Evolutionary conservation across 1,284 basidiomycete species (phyloP).

Genomic region (Butyriboletus regius): DNA sequence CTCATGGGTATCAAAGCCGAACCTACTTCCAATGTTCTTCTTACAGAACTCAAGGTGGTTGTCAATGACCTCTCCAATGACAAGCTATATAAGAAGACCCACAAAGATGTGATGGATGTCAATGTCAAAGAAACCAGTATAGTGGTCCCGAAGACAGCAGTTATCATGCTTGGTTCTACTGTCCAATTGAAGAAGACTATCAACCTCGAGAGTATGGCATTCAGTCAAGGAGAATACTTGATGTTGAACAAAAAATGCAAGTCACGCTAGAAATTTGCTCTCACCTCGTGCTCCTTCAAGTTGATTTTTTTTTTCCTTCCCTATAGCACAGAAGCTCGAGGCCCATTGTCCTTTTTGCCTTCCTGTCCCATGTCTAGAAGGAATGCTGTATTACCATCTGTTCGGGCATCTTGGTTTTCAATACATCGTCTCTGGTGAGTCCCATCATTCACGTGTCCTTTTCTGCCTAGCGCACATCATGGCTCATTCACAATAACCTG

Average conservation of each 20-base stretch:
- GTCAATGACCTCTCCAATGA: slow-evolving; percentile 25
- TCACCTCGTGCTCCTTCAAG: slow-evolving; percentile 20
- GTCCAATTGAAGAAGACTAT: slow-evolving; percentile 80
- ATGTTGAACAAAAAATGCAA: slow-evolving; percentile 98
- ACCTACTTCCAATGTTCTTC: too few species aligned
- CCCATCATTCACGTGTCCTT: slow-evolving; percentile 36
- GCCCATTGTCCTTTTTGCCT: slow-evolving; percentile 11
- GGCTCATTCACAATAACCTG: slow-evolving; percentile 30
- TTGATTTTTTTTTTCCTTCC: slow-evolving; percentile 22
- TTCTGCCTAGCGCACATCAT: slow-evolving; percentile 29
- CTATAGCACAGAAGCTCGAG: slow-evolving; percentile 16
- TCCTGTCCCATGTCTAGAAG: slow-evolving; percentile 15
- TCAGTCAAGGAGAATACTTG: slow-evolving; percentile 89
- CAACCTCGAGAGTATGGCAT: slow-evolving; percentile 91
- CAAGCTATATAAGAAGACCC: slow-evolving; percentile 48
- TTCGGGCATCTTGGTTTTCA: slow-evolving; percentile 23
- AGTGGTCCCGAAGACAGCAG: slow-evolving; percentile 76
- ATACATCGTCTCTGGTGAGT: slow-evolving; percentile 34
- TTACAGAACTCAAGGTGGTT: too few species aligned
- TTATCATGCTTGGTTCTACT: slow-evolving; percentile 80
- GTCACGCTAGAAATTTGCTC: slow-evolving; percentile 33
- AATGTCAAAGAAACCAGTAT: slow-evolving; percentile 47
- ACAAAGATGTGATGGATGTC: slow-evolving; percentile 69
- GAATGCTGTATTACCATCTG: slow-evolving; percentile 10
- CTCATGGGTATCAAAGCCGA: too few species aligned